phyloP scores from a whole-genome alignment of 2,329 filamentous ascomycete genomes.

The Hypocrella siamensis region DNA sequence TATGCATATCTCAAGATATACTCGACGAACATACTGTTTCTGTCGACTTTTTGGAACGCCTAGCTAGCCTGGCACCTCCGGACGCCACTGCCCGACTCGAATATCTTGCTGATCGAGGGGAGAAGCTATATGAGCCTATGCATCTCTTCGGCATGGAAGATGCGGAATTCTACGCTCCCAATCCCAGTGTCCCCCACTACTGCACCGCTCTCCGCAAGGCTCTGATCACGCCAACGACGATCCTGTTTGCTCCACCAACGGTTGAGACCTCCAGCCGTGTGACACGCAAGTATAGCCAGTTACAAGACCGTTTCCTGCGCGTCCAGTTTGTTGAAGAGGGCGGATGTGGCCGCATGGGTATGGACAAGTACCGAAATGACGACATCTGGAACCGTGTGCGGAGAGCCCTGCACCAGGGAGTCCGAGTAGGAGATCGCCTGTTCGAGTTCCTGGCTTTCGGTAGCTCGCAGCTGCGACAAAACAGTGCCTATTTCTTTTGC shows the following conservation, averaged over 20 bases:
- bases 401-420: slow-evolving; percentile 59
- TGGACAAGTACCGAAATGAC: slow-evolving; percentile 40
- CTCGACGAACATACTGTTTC: slow-evolving; percentile 64
- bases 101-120: slow-evolving; percentile 50
- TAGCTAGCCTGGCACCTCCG: slow-evolving; percentile 28
- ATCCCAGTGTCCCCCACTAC: slow-evolving; percentile 47
- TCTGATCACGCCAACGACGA: slow-evolving; percentile 67
- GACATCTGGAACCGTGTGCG: slow-evolving; percentile 62
- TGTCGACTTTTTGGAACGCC: slow-evolving; percentile 46
- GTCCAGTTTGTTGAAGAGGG: slow-evolving; percentile 83
- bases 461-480: slow-evolving; percentile 86
- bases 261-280: slow-evolving; percentile 84
- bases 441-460: slow-evolving; percentile 91
- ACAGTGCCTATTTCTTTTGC: slow-evolving; percentile 87
- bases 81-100: slow-evolving; percentile 56
- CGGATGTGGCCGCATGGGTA: slow-evolving; percentile 37
- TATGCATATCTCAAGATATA: slow-evolving; percentile 68
- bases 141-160: slow-evolving; percentile 46
- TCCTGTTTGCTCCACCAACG: slow-evolving; percentile 61
- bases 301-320: slow-evolving; percentile 67
- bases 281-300: slow-evolving; percentile 52
- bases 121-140: slow-evolving; percentile 53
- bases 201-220: slow-evolving; percentile 65
- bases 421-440: slow-evolving; percentile 63
- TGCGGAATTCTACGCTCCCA: slow-evolving; percentile 28